These are phyloP conservation scores for Dalechampia spathulata DNA, from an alignment of 441 rosid species.

Conservation along the genomic window DNA sequence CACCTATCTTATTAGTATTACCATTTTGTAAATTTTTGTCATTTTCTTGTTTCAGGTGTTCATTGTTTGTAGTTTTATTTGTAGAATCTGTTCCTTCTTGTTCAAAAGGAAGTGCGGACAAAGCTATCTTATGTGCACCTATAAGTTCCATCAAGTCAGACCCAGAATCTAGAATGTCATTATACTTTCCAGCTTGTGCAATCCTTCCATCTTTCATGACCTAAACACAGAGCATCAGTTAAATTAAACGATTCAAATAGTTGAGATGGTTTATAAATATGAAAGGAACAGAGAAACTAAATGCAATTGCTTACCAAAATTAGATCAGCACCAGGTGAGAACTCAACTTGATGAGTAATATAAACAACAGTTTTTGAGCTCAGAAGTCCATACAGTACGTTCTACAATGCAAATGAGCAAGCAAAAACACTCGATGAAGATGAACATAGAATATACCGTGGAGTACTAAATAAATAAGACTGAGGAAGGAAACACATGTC, in stretches of 20 bases:
- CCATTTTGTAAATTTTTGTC: slow-evolving; percentile 25
- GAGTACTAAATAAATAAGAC: too few relatives aligned
- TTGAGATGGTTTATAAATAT: too few relatives aligned
- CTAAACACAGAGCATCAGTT: slow-evolving; percentile 26
- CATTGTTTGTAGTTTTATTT: slow-evolving; percentile 12
- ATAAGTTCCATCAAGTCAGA: slow-evolving; percentile 83
- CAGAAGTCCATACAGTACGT: slow-evolving; percentile 46
- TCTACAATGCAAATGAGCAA: slow-evolving; percentile 33
- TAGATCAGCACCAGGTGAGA: slow-evolving; percentile 56
- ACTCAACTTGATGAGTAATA: slow-evolving; percentile 69
- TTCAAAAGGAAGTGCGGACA: slow-evolving; percentile 44
- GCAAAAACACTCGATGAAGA: too few relatives aligned
- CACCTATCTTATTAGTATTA: slow-evolving; percentile 28
- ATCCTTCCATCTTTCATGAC: slow-evolving; percentile 87
- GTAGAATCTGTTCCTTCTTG: slow-evolving; percentile 34
- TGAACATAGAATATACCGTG: too few relatives aligned
- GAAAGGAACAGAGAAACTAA: neutral
- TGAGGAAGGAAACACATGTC: too few relatives aligned
- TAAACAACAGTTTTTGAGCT: slow-evolving; percentile 46
- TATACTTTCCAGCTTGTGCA: too few relatives aligned
- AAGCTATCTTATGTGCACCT: slow-evolving; percentile 70
- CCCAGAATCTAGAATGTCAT: slow-evolving; percentile 64
- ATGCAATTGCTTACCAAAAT: slow-evolving; percentile 47
- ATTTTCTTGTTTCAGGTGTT: slow-evolving; percentile 29
- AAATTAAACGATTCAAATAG: too few relatives aligned